These are phyloP conservation scores for Papiliotrema flavescens DNA, from an alignment of 1,284 basidiomycete species.

Conservation along the genomic window DNA sequence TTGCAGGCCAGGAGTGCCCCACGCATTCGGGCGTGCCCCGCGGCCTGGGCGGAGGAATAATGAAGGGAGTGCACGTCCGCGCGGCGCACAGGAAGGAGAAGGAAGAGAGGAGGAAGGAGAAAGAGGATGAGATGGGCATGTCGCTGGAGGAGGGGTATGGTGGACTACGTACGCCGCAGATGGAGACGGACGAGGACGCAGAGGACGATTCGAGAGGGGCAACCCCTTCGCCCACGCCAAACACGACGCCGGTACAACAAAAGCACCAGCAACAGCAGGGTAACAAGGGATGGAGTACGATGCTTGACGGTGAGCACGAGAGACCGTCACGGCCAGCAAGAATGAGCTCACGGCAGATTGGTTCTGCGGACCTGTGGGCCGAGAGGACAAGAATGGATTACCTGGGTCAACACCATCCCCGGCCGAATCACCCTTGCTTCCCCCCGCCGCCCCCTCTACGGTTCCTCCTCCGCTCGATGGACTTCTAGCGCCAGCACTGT, in stretches of 20 bases:
- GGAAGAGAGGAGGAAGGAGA: slow-evolving; percentile 18
- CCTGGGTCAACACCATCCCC: slow-evolving; percentile 6
- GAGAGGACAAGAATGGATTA: slow-evolving; percentile 1
- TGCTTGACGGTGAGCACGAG: slow-evolving; percentile 41
- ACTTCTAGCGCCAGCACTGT: background rate
- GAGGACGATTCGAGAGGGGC: background rate
- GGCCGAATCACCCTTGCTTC: slow-evolving; percentile 5
- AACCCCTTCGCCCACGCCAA: slow-evolving; percentile 11
- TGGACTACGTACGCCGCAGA: background rate
- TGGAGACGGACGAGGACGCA: background rate
- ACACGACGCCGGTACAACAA: slow-evolving; percentile 17
- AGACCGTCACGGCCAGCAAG: background rate
- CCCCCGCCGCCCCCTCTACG: background rate
- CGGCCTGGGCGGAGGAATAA: slow-evolving; percentile 46
- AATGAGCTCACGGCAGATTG: slow-evolving; percentile 26
- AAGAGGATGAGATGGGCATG: slow-evolving; percentile 9
- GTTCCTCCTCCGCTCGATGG: slow-evolving; percentile 1
- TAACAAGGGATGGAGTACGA: slow-evolving; percentile 41
- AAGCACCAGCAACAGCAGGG: slow-evolving; percentile 4
- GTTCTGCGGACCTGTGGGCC: slow-evolving; percentile 27
- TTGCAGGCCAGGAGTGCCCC: slow-evolving; percentile 53
- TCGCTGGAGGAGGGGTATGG: slow-evolving; percentile 9
- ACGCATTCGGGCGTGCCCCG: slow-evolving; percentile 47
- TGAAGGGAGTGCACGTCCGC: slow-evolving; percentile 42
- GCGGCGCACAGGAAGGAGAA: slow-evolving; percentile 33